Evolutionary conservation across 805 yeast species (phyloP), one percentile per base, ranked within the genome.

Genomic region (Pichia sporocuriosa): DNA sequence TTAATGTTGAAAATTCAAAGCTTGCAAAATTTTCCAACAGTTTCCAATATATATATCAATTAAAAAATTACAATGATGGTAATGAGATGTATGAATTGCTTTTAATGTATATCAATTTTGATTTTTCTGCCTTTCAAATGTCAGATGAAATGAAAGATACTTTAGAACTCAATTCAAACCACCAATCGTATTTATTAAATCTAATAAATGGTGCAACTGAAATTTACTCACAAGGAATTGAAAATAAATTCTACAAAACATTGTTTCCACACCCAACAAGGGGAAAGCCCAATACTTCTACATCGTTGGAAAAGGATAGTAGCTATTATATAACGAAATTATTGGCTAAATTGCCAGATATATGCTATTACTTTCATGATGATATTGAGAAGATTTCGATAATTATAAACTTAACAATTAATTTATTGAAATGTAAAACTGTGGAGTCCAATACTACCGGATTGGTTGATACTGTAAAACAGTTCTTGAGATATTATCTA

Each of bases 51-150:
- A 45, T 75, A 4, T 68, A 63, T 41, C 54, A 54, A 11, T 45
- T 61, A 12, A 62, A 67, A 0, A 47, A 55, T 5, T 70, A 66
- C 36, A 53, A 56, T 45, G 50, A 43, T 15, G 45, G 46, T n/a
- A 56, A 41, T 53, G 47, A 37, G 37, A 53, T 36, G 49, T 68
- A 77, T 56, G 70, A 68, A 36, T 49, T 61, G 16, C 51, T 75
- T 11, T 46, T 70, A 1, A 58, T 64, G 2, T 74, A 69, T 47
- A 52, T 70, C 4, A 49, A 70, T 16, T 62, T 66, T 34, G 85
- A 77, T 50, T 35, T 66, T 3, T 66, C 75, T 0, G 57, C 72
- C 1, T 42, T 66, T 17, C 33, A 44, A 1, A 43, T 66, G 21
- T 64, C 62, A 30, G 53, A 57, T 1, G 58, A 58, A 6, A 46